Conservation (phyloP, 345 rosid genomes). For the Limnanthes douglasii region DNA sequence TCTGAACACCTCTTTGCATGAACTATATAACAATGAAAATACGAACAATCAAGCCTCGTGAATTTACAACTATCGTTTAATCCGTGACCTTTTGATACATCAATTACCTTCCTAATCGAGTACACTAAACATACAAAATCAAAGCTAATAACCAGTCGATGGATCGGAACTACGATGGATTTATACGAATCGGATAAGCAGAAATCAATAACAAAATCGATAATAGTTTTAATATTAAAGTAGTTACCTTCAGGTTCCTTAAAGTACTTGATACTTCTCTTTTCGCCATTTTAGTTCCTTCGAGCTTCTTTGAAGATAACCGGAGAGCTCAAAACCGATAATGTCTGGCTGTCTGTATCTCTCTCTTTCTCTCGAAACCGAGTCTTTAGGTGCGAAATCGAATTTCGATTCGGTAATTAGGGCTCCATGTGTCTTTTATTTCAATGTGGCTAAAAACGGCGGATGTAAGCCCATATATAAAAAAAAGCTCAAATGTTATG, state of each 20-base stretch:
- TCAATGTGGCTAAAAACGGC: too few relatives aligned
- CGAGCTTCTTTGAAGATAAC: too few relatives aligned
- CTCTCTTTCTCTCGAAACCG: too few relatives aligned
- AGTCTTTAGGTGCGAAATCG: too few relatives aligned
- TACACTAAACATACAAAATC: slow-evolving; percentile 3
- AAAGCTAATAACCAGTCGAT: slow-evolving; percentile 9
- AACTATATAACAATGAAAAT: slow-evolving; percentile 19
- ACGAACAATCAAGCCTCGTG: neutral
- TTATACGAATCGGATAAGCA: neutral
- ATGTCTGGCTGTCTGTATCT: too few relatives aligned
- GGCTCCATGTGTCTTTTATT: too few relatives aligned
- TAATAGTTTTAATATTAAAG: neutral
- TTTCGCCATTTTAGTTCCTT: slow-evolving; percentile 62
- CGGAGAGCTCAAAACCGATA: too few relatives aligned
- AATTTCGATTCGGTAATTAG: too few relatives aligned
- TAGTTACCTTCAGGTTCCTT: slow-evolving; percentile 55
- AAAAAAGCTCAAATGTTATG: too few relatives aligned
- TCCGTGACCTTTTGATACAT: neutral
- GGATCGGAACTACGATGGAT: slow-evolving; percentile 2
- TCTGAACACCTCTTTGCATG: slow-evolving; percentile 56
- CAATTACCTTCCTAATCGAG: neutral
- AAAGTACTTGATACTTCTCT: slow-evolving; percentile 62
- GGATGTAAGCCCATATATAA: too few relatives aligned
- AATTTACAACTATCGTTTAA: neutral
- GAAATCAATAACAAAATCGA: neutral